phyloP scores from a whole-genome alignment of 805 yeast genomes.

The Ogataea pignaliae region DNA sequence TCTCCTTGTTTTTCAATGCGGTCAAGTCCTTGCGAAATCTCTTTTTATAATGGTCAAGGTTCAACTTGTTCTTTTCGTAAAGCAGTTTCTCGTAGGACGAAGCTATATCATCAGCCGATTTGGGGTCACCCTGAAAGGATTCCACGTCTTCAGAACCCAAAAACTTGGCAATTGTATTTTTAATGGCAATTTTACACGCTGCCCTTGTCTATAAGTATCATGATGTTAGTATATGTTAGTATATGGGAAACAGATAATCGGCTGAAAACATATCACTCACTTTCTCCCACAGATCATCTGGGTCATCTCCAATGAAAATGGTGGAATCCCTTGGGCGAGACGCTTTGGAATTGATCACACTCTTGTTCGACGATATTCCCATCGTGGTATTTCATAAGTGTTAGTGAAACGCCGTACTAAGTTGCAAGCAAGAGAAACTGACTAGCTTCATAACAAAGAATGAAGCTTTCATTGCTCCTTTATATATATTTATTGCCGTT shows the following conservation, averaged over 20 bases:
- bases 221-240: slow-evolving; percentile 2
- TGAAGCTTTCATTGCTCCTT: too few relatives aligned
- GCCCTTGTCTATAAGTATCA: slow-evolving; percentile 14
- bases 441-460: too few relatives aligned
- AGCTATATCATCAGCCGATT: slow-evolving; percentile 8
- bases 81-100: slow-evolving; percentile 22
- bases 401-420: too few relatives aligned
- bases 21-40: slow-evolving; percentile 30
- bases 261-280: slow-evolving; percentile 7
- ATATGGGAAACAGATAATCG: not conserved
- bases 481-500: too few relatives aligned
- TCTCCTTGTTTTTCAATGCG: slow-evolving; percentile 25
- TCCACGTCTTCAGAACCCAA: slow-evolving; percentile 2
- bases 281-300: slow-evolving; percentile 22
- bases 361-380: not conserved
- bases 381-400: not conserved
- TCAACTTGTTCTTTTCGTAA: slow-evolving; percentile 10
- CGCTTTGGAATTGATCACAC: slow-evolving; percentile 5
- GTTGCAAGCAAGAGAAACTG: too few relatives aligned
- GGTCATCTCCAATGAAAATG: slow-evolving; percentile 16
- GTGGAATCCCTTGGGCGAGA: not conserved
- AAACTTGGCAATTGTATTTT: slow-evolving; percentile 11
- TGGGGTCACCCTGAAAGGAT: not conserved
- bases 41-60: slow-evolving; percentile 20
- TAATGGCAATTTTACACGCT: slow-evolving; percentile 22